Percentiles rank a stretch among this genome's conserved stretches.
Conservation (phyloP, 108 stramenopile species). For the Discostella pseudostelligera region DNA sequence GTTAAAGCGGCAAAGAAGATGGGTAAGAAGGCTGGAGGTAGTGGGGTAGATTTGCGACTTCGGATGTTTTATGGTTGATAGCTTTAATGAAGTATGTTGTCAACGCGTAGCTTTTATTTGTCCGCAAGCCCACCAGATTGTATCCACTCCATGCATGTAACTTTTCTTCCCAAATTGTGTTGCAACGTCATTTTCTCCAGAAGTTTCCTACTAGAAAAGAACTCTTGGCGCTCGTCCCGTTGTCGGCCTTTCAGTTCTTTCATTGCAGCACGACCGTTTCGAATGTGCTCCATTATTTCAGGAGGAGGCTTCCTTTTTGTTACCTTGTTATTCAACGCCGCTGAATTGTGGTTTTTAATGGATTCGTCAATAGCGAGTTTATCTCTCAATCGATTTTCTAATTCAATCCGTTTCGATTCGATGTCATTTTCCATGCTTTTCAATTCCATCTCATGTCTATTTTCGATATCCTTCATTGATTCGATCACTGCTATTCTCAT, state of each 20-base stretch:
- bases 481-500: conserved; percentile 8
- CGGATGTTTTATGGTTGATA: no score
- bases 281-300: conserved; percentile 44
- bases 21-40: conserved; percentile 69
- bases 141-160: conserved; percentile 28
- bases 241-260: conserved; percentile 37
- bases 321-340: conserved; percentile 10
- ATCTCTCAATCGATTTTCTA: conserved; percentile 14
- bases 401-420: conserved; percentile 11
- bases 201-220: conserved; percentile 9
- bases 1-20: conserved; percentile 85
- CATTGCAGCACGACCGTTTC: conserved; percentile 31
- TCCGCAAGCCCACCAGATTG: conserved; percentile 10
- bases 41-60: conserved; percentile 41
- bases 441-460: conserved; percentile 16
- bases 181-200: conserved; percentile 39
- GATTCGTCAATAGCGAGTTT: background rate
- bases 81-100: no score
- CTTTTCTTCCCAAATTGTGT: conserved; percentile 9
- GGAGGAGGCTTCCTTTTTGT: conserved; percentile 29
- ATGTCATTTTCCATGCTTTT: background rate
- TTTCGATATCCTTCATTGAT: conserved; percentile 21
- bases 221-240: conserved; percentile 17
- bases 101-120: background rate
- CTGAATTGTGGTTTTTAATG: background rate